A percentile compares a stretch with the other conserved stretches of the same genome.
Conservation (phyloP, 768 basidiomycete species). For the Cystofilobasidium bisporidii region DNA sequence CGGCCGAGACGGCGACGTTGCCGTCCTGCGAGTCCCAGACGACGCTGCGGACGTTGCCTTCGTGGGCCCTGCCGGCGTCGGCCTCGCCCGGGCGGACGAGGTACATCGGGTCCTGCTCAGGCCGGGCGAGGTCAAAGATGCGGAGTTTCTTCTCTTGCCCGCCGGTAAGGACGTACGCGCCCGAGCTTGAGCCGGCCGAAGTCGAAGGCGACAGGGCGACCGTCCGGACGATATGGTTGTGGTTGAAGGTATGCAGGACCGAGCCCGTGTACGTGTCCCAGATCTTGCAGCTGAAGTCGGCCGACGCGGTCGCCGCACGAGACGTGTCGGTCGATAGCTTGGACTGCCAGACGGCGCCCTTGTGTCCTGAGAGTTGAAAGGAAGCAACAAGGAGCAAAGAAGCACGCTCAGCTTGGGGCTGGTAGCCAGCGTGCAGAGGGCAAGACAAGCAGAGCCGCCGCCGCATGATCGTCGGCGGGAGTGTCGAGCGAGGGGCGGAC, state of each 20-base stretch:
- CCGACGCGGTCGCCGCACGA: slow-evolving; percentile 81
- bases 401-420: neutral
- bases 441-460: no score
- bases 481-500: no score
- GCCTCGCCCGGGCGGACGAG: slow-evolving; percentile 51
- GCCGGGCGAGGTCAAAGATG: slow-evolving; percentile 77
- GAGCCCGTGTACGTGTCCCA: slow-evolving; percentile 90
- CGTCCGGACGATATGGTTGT: slow-evolving; percentile 95
- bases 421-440: neutral
- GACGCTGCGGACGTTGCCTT: slow-evolving; percentile 83
- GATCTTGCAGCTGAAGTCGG: slow-evolving; percentile 86
- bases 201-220: slow-evolving; percentile 66
- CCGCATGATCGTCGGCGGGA: no score
- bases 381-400: neutral
- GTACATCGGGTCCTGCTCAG: slow-evolving; percentile 78
- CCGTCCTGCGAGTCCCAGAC: slow-evolving; percentile 78
- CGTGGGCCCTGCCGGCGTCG: slow-evolving; percentile 53
- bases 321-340: slow-evolving; percentile 79
- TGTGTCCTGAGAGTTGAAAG: slow-evolving; percentile 40
- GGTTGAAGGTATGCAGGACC: slow-evolving; percentile 87
- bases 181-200: slow-evolving; percentile 27
- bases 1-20: slow-evolving; percentile 69
- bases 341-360: slow-evolving; percentile 92
- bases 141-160: slow-evolving; percentile 97
- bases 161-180: slow-evolving; percentile 69